Conservation (phyloP, 1,284 basidiomycete species). For the Anthracocystis setariae region DNA sequence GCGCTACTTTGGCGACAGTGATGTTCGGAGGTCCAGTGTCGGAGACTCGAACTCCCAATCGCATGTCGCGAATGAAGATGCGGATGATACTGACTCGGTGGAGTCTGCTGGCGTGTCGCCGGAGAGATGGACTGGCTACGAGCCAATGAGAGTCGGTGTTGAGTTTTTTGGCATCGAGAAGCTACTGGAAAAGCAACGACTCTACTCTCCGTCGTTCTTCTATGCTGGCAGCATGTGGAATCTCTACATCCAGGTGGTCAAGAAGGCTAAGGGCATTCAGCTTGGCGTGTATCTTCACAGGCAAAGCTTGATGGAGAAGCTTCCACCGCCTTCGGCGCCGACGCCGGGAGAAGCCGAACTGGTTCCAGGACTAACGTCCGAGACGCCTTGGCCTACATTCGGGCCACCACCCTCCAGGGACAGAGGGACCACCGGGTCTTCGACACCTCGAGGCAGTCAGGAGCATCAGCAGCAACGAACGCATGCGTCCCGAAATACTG, state of each 20-base stretch:
- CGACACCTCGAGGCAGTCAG: constrained; percentile 10
- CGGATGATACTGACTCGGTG: constrained; percentile 26
- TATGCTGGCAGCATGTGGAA: constrained; percentile 78
- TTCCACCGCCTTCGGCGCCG: constrained; percentile 69
- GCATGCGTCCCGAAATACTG: not conserved
- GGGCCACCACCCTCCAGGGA: constrained; percentile 4
- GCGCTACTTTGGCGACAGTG: constrained; percentile 20
- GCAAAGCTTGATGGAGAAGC: constrained; percentile 78
- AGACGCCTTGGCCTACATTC: constrained; percentile 6
- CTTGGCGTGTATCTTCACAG: constrained; percentile 90
- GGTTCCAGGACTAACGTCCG: not conserved
- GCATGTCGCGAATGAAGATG: constrained; percentile 31
- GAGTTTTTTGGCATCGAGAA: constrained; percentile 89
- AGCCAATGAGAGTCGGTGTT: constrained; percentile 73
- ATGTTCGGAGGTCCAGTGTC: constrained; percentile 8
- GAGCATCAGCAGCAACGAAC: constrained; percentile 2
- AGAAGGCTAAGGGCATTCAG: constrained; percentile 78
- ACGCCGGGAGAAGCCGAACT: constrained; percentile 11
- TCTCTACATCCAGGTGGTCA: constrained; percentile 85
- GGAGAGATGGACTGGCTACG: constrained; percentile 56
- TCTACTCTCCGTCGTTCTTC: constrained; percentile 71
- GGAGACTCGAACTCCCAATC: constrained; percentile 14
- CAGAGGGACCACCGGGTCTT: constrained; percentile 6
- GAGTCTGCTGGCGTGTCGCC: constrained; percentile 20
- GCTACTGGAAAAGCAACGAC: constrained; percentile 79